Evolutionary conservation across 352 stramenopile species (phyloP).

Genomic region (Phytophthora ramorum): DNA sequence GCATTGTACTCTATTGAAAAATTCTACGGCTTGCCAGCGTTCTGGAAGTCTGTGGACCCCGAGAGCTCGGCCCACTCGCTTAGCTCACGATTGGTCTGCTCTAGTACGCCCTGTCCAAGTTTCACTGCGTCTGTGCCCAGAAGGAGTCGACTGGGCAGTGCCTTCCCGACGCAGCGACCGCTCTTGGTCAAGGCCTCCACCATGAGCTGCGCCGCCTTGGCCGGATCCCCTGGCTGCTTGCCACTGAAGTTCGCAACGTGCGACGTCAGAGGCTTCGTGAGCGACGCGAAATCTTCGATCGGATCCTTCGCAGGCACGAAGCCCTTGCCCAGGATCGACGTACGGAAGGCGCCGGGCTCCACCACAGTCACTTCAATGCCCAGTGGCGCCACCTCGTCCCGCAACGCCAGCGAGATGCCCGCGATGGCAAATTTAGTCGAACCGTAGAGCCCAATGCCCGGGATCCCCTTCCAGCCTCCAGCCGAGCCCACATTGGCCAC

Average conservation of each 20-base stretch:
- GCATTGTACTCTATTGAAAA: background rate
- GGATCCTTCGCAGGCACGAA: conserved; percentile 23
- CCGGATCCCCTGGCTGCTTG: conserved; percentile 45
- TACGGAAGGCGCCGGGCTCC: conserved; percentile 49
- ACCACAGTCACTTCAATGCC: conserved; percentile 52
- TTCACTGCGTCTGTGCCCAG: conserved; percentile 38
- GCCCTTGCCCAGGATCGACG: conserved; percentile 37
- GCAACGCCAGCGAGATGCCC: conserved; percentile 40
- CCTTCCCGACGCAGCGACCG: conserved; percentile 34
- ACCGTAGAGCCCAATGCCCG: conserved; percentile 42
- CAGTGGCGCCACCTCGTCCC: conserved; percentile 39
- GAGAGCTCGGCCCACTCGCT: conserved; percentile 33
- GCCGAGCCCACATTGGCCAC: conserved; percentile 55
- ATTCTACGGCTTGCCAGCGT: conserved; percentile 17
- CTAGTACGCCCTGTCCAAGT: conserved; percentile 26
- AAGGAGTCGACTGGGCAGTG: conserved; percentile 33
- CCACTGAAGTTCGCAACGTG: conserved; percentile 37
- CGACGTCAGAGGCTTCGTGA: conserved; percentile 34
- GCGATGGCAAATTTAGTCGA: conserved; percentile 54
- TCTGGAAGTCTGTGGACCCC: conserved; percentile 33
- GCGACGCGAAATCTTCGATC: conserved; percentile 35
- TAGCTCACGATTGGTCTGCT: conserved; percentile 31
- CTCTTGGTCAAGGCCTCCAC: conserved; percentile 49
- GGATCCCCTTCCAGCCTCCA: conserved; percentile 37
- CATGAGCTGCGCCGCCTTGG: conserved; percentile 36